Base-by-base conservation (phyloP, 495 filamentous ascomycete genomes). In the Neurospora cerealis region DNA sequence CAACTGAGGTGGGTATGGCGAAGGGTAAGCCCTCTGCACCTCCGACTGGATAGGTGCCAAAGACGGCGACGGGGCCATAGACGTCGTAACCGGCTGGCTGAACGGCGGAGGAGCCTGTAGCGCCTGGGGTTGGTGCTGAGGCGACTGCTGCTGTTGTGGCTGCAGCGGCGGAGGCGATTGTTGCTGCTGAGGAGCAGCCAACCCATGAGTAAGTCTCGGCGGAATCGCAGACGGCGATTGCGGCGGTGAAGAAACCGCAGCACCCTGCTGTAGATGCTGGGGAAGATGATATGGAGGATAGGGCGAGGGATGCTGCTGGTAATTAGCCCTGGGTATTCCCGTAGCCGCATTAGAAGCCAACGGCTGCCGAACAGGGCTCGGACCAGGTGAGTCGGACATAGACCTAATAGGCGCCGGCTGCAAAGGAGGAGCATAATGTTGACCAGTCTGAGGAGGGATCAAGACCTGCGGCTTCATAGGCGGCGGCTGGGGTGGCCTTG, bases 391-490 rank as follows among this genome's bases (percentile, higher is more conserved):
- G 24, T 78, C 77, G 15, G 38, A 28, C 6, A 71, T 66, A 8
- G 79, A 69, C 48, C 75, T 74, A 42, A 69, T 66, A 9, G 75
- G 75, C 24, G 77, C 75, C 15, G 77, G 73, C 46, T 79, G 84
- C 9, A 83, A 69, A 19, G 81, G 78, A 39, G 82, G 77, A 15
- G 80, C 79, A 71, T 81, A 80, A 28, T 83, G 81, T 28, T 80
- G 79, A 7, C 80, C 54, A 72, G 71, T 77, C 66, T 85, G 83
- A 7, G 84, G 84, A 42, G 83, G 78, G 6, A 83, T 73, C 69
- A 84, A 70, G 10, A 83, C 81, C 32, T 81, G 77, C 70, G 77
- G 73, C 72, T 73, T 80, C 19, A 19, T 69, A 24, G 74, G 6
- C 37, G 77, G 81, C 10, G 77, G 76, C 54, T 77, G 83, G 19